A percentile compares a stretch with the other conserved stretches of the same genome.
Evolutionary conservation across 371 early-diverging fungal species (phyloP).

Genomic region (Mortierella sp.): DNA sequence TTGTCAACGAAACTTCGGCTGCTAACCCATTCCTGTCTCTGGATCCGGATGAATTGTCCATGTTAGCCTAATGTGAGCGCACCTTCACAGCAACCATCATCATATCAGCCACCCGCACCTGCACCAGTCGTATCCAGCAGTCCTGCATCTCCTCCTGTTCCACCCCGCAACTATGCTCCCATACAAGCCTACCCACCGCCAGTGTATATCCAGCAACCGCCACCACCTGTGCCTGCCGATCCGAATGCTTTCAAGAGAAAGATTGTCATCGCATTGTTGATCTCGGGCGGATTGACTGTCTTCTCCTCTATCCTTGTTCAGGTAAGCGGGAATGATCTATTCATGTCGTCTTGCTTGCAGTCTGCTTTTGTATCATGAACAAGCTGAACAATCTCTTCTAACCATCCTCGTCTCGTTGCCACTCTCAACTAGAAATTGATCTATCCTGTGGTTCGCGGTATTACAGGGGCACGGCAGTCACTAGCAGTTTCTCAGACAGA

Average conservation of each 20-base stretch:
- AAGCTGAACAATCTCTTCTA: too few relatives aligned
- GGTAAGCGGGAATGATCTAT: constrained; percentile 38
- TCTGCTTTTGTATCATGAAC: too few relatives aligned
- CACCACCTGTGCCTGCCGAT: constrained; percentile 20
- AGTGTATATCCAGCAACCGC: constrained; percentile 26
- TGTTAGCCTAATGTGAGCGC: constrained; percentile 7
- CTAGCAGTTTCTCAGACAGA: constrained; percentile 51
- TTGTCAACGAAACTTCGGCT: neutral
- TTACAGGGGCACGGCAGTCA: constrained; percentile 48
- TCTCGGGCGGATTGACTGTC: constrained; percentile 51
- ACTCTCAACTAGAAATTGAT: constrained; percentile 37
- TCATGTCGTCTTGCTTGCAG: neutral
- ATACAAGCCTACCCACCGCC: constrained; percentile 21
- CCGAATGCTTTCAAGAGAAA: constrained; percentile 49
- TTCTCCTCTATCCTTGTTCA: constrained; percentile 42
- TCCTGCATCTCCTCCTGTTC: constrained; percentile 46
- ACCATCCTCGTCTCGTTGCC: neutral
- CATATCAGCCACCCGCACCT: constrained; percentile 3
- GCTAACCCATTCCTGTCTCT: neutral
- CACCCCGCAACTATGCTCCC: constrained; percentile 53
- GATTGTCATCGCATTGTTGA: constrained; percentile 47
- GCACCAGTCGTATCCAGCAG: constrained; percentile 9
- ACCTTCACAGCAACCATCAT: constrained; percentile 9
- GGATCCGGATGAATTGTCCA: neutral
- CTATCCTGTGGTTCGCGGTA: constrained; percentile 52